Evolutionary conservation across 202 grass and related monocot species (phyloP), one percentile per base, ranked within the genome.

Genomic region (Schoenoplectus tabernaemontani): DNA sequence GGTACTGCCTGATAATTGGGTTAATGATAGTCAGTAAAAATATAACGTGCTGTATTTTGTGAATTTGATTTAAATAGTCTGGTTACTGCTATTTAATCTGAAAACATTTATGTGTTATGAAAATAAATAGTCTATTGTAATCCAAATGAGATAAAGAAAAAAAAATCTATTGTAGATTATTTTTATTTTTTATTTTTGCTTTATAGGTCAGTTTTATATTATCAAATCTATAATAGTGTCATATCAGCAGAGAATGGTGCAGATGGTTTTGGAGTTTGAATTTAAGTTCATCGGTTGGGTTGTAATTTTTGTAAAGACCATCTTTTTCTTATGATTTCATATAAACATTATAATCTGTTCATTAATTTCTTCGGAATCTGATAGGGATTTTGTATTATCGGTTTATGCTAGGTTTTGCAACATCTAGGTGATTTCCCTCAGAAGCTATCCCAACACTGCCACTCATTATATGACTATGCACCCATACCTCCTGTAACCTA

Each of bases 401-500:
- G 34, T 62, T 41, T 20, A 57, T 88, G 57, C 67, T 77, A 98
- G 95, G 91, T 99, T 88, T 87, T 96, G 65, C 96, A 99, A 64
- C 92, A 99, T 81, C 91, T 99, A 0, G 96, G 96, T 59, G 96
- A 99, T 88, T 99, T 99, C 78, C 85, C 92, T 82, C 96, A 99
- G 54, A 99, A 99, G 84, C 81, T 99, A 82, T 91, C 88, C 73
- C 96, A 99, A 42, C 92, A 99, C 71, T 99, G 92, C n/a, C 96
- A 93, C 84, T 91, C 91, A 22, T 84, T 99, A 63, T 99, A 99
- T 94, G 96, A 99, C 87, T 99, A 99, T 90, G 96, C 92, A 84
- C 96, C 96, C 43, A 99, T 99, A 85, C 96, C 96, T 88, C 96
- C 96, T 64, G 92, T 99, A 81, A 99, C 96, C 16, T 99, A 99